phyloP scores from a whole-genome alignment of 352 stramenopile genomes.

The Phytophthora europaea region DNA sequence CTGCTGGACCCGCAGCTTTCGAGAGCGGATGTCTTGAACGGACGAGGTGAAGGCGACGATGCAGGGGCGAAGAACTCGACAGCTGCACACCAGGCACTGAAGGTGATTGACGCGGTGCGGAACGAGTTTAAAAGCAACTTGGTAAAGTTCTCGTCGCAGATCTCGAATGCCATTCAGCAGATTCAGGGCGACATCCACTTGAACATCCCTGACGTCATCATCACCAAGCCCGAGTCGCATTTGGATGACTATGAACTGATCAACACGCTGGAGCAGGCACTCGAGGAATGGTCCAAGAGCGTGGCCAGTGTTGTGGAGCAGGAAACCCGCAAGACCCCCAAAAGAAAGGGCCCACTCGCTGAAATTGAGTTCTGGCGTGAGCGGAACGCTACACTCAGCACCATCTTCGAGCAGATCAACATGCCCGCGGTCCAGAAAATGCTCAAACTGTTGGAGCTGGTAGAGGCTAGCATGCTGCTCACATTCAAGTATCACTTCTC shows the following conservation, averaged over 20 bases:
- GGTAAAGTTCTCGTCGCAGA: slow-evolving; percentile 94
- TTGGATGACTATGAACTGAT: slow-evolving; percentile 90
- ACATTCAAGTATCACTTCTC: slow-evolving; percentile 96
- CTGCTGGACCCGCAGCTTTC: slow-evolving; percentile 83
- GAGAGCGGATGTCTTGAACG: slow-evolving; percentile 20
- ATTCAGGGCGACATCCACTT: slow-evolving; percentile 96
- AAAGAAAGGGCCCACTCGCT: slow-evolving; percentile 91
- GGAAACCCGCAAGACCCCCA: slow-evolving; percentile 88
- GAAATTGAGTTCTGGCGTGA: slow-evolving; percentile 98
- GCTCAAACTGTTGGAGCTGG: slow-evolving; percentile 93
- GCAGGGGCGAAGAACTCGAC: slow-evolving; percentile 19
- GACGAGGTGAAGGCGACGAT: slow-evolving; percentile 20
- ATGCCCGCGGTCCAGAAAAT: slow-evolving; percentile 96
- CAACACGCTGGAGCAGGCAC: slow-evolving; percentile 89
- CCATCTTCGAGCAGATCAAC: slow-evolving; percentile 97
- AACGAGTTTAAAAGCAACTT: slow-evolving; percentile 93
- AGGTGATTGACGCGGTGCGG: slow-evolving; percentile 85
- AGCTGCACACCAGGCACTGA: slow-evolving; percentile 58
- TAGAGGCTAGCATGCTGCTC: slow-evolving; percentile 91
- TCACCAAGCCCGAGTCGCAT: slow-evolving; percentile 90
- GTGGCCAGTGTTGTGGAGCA: slow-evolving; percentile 92
- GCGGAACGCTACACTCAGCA: slow-evolving; percentile 94
- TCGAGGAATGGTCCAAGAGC: slow-evolving; percentile 95
- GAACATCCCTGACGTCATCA: slow-evolving; percentile 92
- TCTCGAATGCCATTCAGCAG: slow-evolving; percentile 94